Conservation (phyloP, 1,284 basidiomycete species). For the Naganishia albida region DNA sequence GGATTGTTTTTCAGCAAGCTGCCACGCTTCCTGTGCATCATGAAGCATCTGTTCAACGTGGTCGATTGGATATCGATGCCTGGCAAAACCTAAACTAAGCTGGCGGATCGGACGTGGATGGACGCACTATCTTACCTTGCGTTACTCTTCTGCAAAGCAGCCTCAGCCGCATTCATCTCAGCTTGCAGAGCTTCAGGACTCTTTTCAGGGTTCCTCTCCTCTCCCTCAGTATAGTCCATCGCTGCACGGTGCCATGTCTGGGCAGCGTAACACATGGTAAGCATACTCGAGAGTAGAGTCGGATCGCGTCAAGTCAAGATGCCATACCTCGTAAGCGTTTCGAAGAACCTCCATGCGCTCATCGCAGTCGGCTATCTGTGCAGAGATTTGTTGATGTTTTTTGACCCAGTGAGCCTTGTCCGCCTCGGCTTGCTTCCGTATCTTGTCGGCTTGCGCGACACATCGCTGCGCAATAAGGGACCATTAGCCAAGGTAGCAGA, state of each 20-base stretch:
- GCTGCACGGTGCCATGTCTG: conserved; percentile 30
- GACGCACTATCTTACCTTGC: conserved; percentile 58
- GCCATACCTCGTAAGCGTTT: conserved; percentile 55
- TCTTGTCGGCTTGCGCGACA: conserved; percentile 26
- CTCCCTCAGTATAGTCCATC: conserved; percentile 9
- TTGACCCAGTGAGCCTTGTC: conserved; percentile 42
- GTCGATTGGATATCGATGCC: conserved; percentile 16
- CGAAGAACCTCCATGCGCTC: conserved; percentile 54
- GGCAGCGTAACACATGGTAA: too few relatives aligned
- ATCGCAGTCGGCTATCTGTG: conserved; percentile 59
- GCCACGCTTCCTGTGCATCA: neutral
- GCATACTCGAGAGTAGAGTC: too few relatives aligned
- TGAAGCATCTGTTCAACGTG: conserved; percentile 15
- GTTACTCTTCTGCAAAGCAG: conserved; percentile 69
- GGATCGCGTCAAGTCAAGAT: conserved; percentile 12
- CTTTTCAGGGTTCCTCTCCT: conserved; percentile 46
- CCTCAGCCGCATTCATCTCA: conserved; percentile 65
- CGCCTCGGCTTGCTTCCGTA: conserved; percentile 29
- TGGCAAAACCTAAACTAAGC: neutral
- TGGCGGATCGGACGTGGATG: neutral
- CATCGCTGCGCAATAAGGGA: neutral
- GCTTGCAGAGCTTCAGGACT: conserved; percentile 61
- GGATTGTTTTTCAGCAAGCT: conserved; percentile 15
- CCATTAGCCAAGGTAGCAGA: neutral
- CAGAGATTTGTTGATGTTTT: conserved; percentile 35